Evolutionary conservation across 768 basidiomycete species (phyloP), one percentile per base, ranked within the genome.

Genomic region (Russula compacta): DNA sequence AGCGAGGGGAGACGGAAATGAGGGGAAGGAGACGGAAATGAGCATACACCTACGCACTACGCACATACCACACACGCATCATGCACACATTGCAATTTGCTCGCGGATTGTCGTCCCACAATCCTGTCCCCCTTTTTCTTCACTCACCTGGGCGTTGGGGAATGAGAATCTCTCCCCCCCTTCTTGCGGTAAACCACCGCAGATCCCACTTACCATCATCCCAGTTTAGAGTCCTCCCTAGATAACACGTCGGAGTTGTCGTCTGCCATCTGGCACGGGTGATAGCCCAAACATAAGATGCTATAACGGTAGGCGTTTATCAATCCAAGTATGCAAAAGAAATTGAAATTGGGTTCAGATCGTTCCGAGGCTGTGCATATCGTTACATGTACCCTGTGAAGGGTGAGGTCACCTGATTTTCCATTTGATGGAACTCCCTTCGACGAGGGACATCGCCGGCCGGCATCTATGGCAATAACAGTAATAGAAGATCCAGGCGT

Each of bases 11-110:
- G 14, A n/a, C 58, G 58, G 58, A 59, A 59, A 59, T 59, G 42
- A 53, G 43, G 35, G 19, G 44, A 46, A 47, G 43, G 14, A 59
- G 24, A 15, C 58, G 58, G 58, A 59, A 53, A 59, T 59, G 58
- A 59, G 58, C 35, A 39, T 53, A 39, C 58, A 39, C 56, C 24
- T 29, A 58, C 56, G 39, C 38, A 58, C 48, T 48, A 42, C 40
- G 35, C 47, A 48, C 56, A 57, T 49, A 57, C 24, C 24, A 29
- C 33, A 48, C 55, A 49, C 55, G 56, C 32, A 57, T 17, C 55
- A 55, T 33, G 46, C 29, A 42, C 49, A 46, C 50, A 35, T 33
- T 36, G 57, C 33, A 36, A 42, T 58, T 36, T 52, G 49, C 35
- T 39, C 24, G 15, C 33, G 42, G 35, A 21, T 15, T 29, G 42